phyloP scores from a whole-genome alignment of 176 grass and related monocot species.

The Musa itinerans region DNA sequence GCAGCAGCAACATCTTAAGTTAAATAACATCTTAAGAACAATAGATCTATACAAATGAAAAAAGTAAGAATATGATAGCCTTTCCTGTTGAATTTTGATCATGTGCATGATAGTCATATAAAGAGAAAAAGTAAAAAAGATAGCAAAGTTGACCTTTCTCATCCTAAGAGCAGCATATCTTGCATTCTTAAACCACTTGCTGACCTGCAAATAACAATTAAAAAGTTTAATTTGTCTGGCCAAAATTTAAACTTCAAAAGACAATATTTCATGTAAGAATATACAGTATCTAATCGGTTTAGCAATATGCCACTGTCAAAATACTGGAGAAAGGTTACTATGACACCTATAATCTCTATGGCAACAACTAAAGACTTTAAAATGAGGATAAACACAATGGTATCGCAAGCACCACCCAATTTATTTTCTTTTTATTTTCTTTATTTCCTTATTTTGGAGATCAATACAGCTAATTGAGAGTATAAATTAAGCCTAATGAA shows the following conservation, averaged over 20 bases:
- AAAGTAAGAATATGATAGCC: background rate
- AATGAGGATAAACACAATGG: too few relatives aligned
- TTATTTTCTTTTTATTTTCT: too few relatives aligned
- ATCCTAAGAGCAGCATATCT: conserved; percentile 78
- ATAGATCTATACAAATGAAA: background rate
- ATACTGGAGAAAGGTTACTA: too few relatives aligned
- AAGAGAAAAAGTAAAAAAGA: conserved; percentile 25
- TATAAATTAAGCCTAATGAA: too few relatives aligned
- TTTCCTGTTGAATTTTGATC: background rate
- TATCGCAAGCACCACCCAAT: too few relatives aligned
- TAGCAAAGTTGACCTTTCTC: conserved; percentile 47
- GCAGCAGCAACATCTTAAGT: background rate
- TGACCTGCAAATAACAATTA: conserved; percentile 45
- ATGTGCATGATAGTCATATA: background rate
- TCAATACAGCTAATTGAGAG: too few relatives aligned
- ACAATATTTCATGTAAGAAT: background rate
- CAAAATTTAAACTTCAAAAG: background rate
- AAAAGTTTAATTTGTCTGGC: conserved; percentile 10
- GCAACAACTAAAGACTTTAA: too few relatives aligned
- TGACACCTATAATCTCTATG: too few relatives aligned
- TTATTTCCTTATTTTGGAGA: too few relatives aligned
- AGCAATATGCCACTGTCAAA: too few relatives aligned
- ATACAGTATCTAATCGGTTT: too few relatives aligned
- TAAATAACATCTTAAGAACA: background rate
- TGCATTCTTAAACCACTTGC: conserved; percentile 98